Conservation (phyloP, 768 basidiomycete genomes). For the Serendipita sp. region DNA sequence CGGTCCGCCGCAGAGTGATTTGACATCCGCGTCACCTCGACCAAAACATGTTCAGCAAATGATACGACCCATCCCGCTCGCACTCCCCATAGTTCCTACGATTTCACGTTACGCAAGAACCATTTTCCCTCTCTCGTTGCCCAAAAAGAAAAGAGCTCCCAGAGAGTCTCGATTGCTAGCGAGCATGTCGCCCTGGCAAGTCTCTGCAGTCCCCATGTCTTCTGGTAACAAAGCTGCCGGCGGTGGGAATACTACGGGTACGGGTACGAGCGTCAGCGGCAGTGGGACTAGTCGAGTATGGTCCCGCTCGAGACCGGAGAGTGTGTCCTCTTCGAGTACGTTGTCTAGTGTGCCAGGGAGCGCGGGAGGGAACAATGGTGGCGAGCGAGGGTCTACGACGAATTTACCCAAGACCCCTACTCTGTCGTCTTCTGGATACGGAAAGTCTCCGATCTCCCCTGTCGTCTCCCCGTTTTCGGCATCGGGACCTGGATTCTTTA, state of each 20-base stretch:
- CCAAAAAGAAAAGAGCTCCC: slow-evolving; percentile 12
- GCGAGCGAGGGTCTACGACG: background rate
- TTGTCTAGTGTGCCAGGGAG: background rate
- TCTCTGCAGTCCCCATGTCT: background rate
- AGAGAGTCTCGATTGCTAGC: background rate
- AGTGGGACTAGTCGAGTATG: background rate
- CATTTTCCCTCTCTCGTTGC: slow-evolving; percentile 42
- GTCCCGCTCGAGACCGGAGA: slow-evolving; percentile 1
- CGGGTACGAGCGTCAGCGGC: background rate
- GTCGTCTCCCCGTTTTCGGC: background rate
- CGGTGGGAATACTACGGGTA: background rate
- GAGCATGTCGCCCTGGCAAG: background rate
- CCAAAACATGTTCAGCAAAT: slow-evolving; percentile 6
- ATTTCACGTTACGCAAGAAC: slow-evolving; percentile 30
- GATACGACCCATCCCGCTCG: slow-evolving; percentile 9
- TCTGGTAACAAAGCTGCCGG: background rate
- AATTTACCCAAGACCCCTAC: background rate
- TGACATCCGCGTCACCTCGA: slow-evolving; percentile 2
- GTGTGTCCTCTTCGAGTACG: background rate
- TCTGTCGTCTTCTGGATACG: background rate
- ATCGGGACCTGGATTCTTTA: background rate
- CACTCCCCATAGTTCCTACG: slow-evolving; percentile 16
- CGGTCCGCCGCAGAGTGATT: slow-evolving; percentile 18
- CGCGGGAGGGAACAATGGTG: background rate
- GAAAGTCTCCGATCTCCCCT: background rate